Base-by-base conservation (phyloP, 2,329 filamentous ascomycete species). In the Ophiognomonia clavigignenti-juglandacearum region DNA sequence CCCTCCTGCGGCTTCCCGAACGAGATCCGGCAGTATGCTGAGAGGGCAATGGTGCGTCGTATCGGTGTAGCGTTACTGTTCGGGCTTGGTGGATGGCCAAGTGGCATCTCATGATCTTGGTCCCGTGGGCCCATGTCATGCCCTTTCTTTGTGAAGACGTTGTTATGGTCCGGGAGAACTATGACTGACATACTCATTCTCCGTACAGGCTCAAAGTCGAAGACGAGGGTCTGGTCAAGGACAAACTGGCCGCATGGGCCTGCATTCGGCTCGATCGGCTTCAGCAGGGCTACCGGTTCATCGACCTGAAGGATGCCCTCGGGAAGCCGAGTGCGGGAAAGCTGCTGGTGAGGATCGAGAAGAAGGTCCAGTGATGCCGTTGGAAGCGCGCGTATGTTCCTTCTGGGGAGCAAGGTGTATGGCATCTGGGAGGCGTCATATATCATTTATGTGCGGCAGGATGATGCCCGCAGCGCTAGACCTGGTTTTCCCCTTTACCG, bases 191-290 rank as follows among this genome's bases (percentile, higher is more conserved):
- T 34, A 16, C 31, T 34, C n/a, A n/a, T n/a, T n/a, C n/a, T 16
- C 31, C 18, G 31, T 16, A 16, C 53, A 81, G 77, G 48, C 72
- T 82, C 63, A 77, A 73, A 50, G 64, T 82, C 45, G 73, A 78
- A 52, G 73, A 80, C 55, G 70, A 71, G 38, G 65, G 66, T 29
- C 60, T 64, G 32, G 59, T 64, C 43, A 61, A 65, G 27, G 65
- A 68, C 40, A 56, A 61, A 13, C 61, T 72, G 29, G 65, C 75
- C 22, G 74, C 72, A 9, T 82, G 78, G 77, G 74, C 77, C 22
- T 81, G 78, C 57, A 73, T 81, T 57, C 75, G 78, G 4, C 71
- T 82, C 11, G 78, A 81, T 61, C 74, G 78, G 32, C 69, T 82
- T 3, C 71, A 68, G 39, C 63, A 63, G 39, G 78, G 78, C 16